A percentile compares a stretch with the other conserved stretches of the same genome.
phyloP scores from a whole-genome alignment of 1,284 basidiomycete species.

The Puccinia novopanici region DNA sequence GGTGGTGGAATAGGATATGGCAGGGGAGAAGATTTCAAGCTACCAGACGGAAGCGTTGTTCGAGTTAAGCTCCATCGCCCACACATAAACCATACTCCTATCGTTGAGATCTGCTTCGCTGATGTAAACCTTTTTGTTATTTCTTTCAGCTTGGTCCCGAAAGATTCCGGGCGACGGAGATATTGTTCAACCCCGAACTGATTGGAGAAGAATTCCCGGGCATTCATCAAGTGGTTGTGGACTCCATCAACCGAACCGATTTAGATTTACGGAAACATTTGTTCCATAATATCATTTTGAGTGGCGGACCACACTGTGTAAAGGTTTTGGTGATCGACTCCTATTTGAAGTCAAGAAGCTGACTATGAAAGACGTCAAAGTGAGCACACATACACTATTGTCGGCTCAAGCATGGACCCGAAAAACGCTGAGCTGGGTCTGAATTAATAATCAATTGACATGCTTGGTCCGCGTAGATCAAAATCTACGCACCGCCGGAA shows the following conservation, averaged over 20 bases:
- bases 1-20: slow-evolving; percentile 59
- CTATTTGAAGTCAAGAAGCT: slow-evolving; percentile 94
- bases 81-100: neutral
- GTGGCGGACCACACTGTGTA: slow-evolving; percentile 90
- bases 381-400: neutral
- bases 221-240: slow-evolving; percentile 78
- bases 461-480: slow-evolving; percentile 66
- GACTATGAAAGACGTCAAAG: slow-evolving; percentile 90
- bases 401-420: neutral
- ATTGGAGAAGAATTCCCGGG: slow-evolving; percentile 95
- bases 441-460: neutral
- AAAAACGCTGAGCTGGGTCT: too few relatives aligned
- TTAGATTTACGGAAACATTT: slow-evolving; percentile 87
- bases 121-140: slow-evolving; percentile 11
- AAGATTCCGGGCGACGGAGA: slow-evolving; percentile 94
- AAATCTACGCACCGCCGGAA: slow-evolving; percentile 99
- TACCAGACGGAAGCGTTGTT: slow-evolving; percentile 93
- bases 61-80: slow-evolving; percentile 59
- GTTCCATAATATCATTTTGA: slow-evolving; percentile 94
- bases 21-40: slow-evolving; percentile 80
- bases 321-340: slow-evolving; percentile 92
- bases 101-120: slow-evolving; percentile 47
- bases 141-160: slow-evolving; percentile 78
- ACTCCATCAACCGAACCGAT: slow-evolving; percentile 68
- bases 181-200: slow-evolving; percentile 95